phyloP scores from a whole-genome alignment of 202 grass and related monocot genomes.

The Tripidium arundinaceum region DNA sequence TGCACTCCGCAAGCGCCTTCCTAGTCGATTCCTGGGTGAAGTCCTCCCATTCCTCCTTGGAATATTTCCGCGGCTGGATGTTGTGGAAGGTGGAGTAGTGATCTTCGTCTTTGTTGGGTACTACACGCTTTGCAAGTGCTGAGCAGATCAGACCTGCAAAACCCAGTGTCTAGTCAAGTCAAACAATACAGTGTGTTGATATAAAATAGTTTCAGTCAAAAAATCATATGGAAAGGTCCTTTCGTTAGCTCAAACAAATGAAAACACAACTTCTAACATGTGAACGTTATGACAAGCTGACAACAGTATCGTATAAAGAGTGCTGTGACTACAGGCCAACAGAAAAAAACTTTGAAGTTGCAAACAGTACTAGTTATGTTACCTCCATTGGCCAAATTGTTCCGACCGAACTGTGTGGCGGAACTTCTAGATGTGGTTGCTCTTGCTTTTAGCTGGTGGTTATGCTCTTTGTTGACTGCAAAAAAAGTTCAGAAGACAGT shows the following conservation, averaged over 20 bases:
- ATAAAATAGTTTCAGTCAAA: background rate
- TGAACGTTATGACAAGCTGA: background rate
- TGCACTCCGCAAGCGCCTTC: constrained; percentile 49
- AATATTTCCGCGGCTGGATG: constrained; percentile 56
- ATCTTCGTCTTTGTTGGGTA: constrained; percentile 43
- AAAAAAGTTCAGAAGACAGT: constrained; percentile 20
- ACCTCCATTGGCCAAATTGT: constrained; percentile 55
- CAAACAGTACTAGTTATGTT: constrained; percentile 16
- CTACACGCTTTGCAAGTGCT: constrained; percentile 27
- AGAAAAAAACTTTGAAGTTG: background rate
- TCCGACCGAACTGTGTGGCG: constrained; percentile 46
- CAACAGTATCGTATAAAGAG: background rate
- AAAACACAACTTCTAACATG: background rate
- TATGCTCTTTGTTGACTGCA: constrained; percentile 50
- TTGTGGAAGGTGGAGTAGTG: constrained; percentile 87
- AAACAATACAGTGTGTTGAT: background rate
- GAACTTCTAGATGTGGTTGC: constrained; percentile 63
- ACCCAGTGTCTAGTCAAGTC: background rate
- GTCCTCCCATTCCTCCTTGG: constrained; percentile 75
- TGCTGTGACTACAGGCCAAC: background rate
- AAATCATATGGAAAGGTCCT: background rate
- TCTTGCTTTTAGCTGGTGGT: constrained; percentile 54
- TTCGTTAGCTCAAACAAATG: background rate
- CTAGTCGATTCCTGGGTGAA: constrained; percentile 75
- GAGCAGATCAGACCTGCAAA: constrained; percentile 47